Base-by-base conservation (phyloP, 768 basidiomycete genomes). In the Lactarius deliciosus region DNA sequence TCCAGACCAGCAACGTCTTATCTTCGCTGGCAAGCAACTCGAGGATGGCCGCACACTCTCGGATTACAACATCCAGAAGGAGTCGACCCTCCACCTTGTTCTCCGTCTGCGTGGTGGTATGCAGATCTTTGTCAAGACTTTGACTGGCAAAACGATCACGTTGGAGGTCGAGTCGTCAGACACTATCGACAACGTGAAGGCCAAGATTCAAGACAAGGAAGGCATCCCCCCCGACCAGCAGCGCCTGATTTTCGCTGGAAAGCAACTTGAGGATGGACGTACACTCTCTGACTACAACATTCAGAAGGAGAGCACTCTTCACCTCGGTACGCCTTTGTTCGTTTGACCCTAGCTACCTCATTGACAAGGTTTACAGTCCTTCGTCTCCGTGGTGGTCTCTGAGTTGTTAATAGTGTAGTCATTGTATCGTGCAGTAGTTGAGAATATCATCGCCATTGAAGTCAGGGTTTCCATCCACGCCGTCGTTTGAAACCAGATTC, bases 311-410 rank as follows among this genome's bases (percentile, higher is more conserved):
- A 69, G 68, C 45, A 69, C 68, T 7, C 62, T 69, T 36, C 68
- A 69, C 54, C 68, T 69, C 57, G 68, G 68, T 69, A 60, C 2
- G 68, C 20, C 15, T 30, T 5, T 11, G 5, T 9, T 36, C 15
- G 8, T 20, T 28, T 60, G 15, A 34, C 25, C 0, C 40, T 22
- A 4, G 38, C 53, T n/a, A 10, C 28, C 28, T 56, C 56, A 11
- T 41, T 67, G 28, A 67, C 28, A 30, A 4, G 1, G 1, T 10
- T 15, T 13, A 30, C 34, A 69, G 83, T 76, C 79, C 81, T 67
- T 76, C 79, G 83, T 71, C 79, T 85, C 64, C 78, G 83, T 73
- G 83, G 83, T 74, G 82, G 82, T 25, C 61, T 71, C 50, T 72
- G 72, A 74, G 61, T 38, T 61, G 63, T 18, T 59, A 5, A 18